These are phyloP conservation scores for Asterochloris sp. DNA, from an alignment of 139 green algal genomes.

Conservation along the genomic window DNA sequence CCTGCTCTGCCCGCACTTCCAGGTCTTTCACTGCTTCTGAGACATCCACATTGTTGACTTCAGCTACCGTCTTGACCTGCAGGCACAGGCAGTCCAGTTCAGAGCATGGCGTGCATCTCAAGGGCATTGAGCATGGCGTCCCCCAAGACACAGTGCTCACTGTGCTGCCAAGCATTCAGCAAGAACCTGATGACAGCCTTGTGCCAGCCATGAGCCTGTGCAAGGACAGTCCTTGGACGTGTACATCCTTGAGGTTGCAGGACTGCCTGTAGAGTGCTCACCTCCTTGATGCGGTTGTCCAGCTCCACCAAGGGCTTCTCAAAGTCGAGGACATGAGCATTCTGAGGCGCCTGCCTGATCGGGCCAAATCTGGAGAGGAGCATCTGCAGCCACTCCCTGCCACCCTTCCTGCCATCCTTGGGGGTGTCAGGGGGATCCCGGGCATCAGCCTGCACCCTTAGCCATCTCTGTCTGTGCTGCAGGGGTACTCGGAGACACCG, in stretches of 20 bases:
- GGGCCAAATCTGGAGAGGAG: slow-evolving; percentile 67
- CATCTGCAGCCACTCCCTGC: slow-evolving; percentile 48
- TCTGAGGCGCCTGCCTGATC: slow-evolving; percentile 64
- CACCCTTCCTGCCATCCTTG: slow-evolving; percentile 28
- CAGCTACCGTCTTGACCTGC: slow-evolving; percentile 85
- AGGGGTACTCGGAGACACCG: too few relatives aligned
- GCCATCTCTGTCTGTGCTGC: too few relatives aligned
- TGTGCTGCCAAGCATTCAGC: too few relatives aligned
- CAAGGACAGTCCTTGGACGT: too few relatives aligned
- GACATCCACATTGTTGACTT: slow-evolving; percentile 93
- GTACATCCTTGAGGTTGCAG: too few relatives aligned
- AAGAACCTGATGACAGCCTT: not conserved
- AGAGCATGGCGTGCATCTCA: not conserved
- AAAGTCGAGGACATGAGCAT: slow-evolving; percentile 83
- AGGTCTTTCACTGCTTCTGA: slow-evolving; percentile 79
- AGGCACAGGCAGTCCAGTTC: not conserved
- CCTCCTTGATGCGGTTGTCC: slow-evolving; percentile 96
- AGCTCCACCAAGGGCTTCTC: slow-evolving; percentile 96
- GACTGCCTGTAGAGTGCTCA: slow-evolving; percentile 24
- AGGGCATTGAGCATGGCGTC: not conserved
- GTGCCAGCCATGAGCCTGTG: not conserved
- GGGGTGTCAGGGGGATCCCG: slow-evolving; percentile 40
- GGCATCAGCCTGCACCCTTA: too few relatives aligned
- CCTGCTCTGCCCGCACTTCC: slow-evolving; percentile 74
- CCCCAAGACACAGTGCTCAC: too few relatives aligned